These are phyloP conservation scores for Prunus campanulata DNA, from an alignment of 306 rosid genomes.

Conservation along the genomic window DNA sequence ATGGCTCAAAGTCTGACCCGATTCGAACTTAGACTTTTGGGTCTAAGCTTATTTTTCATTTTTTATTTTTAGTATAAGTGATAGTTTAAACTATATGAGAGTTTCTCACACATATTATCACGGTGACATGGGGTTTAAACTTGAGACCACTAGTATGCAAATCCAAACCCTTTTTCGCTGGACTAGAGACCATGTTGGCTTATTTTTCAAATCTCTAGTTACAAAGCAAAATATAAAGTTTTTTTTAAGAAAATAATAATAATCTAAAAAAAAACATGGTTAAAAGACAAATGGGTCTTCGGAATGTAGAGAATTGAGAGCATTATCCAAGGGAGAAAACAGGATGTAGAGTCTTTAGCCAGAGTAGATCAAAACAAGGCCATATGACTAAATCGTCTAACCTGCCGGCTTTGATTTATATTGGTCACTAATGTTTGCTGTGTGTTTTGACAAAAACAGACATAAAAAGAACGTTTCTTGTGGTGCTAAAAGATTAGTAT, in stretches of 20 bases:
- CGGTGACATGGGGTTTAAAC: accelerated
- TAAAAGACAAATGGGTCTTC: not conserved
- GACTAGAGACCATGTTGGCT: no score
- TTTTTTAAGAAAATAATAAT: not conserved
- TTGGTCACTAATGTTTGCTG: not conserved
- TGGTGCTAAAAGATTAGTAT: not conserved
- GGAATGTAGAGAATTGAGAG: not conserved
- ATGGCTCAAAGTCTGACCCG: no score
- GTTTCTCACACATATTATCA: no score
- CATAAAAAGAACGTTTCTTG: not conserved
- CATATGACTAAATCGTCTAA: not conserved
- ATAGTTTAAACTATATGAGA: no score
- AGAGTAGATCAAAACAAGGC: constrained; percentile 25
- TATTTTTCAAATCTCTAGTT: not conserved
- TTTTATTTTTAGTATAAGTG: no score
- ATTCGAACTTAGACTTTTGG: no score
- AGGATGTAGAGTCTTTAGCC: not conserved
- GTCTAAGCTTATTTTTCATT: no score
- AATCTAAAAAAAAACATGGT: not conserved
- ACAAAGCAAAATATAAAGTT: not conserved
- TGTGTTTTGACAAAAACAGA: not conserved
- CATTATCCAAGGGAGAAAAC: not conserved
- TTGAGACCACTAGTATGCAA: no score
- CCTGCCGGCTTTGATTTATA: constrained; percentile 16
- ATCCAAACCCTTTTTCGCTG: no score